Conservation (phyloP, 805 yeast species). For the Jamesozyma hellenica region DNA sequence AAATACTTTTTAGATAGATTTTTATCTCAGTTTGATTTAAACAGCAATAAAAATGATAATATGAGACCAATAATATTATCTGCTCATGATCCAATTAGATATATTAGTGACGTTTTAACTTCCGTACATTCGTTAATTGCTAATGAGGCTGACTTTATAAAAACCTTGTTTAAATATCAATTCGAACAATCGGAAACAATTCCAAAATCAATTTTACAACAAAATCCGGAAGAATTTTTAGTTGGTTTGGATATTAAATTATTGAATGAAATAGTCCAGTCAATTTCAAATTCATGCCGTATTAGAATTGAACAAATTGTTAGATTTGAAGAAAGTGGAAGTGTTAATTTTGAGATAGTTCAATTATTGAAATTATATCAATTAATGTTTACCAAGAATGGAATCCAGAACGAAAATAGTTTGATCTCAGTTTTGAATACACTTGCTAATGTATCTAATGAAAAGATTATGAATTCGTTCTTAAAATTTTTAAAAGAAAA, state of each 20-base stretch:
- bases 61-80: slow-evolving; percentile 47
- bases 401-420: slow-evolving; percentile 17
- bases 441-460: slow-evolving; percentile 13
- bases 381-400: slow-evolving; percentile 49
- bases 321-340: slow-evolving; percentile 50
- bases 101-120: slow-evolving; percentile 80
- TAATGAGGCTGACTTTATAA: slow-evolving; percentile 72
- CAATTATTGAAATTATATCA: slow-evolving; percentile 59
- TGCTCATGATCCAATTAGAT: slow-evolving; percentile 73
- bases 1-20: slow-evolving; percentile 58
- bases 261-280: slow-evolving; percentile 25
- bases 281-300: slow-evolving; percentile 41
- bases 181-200: slow-evolving; percentile 7
- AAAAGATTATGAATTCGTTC: slow-evolving; percentile 15
- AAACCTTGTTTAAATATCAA: slow-evolving; percentile 44
- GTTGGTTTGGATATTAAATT: slow-evolving; percentile 21
- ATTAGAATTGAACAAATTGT: slow-evolving; percentile 60
- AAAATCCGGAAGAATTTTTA: slow-evolving; percentile 19
- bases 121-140: slow-evolving; percentile 78
- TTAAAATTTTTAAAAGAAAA: slow-evolving; percentile 18
- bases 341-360: slow-evolving; percentile 46
- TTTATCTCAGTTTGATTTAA: slow-evolving; percentile 39
- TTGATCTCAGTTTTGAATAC: slow-evolving; percentile 15
- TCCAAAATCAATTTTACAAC: slow-evolving; percentile 12
- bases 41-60: slow-evolving; percentile 11